Evolutionary conservation across 345 rosid species (phyloP).

Genomic region (Sisymbrium irio): DNA sequence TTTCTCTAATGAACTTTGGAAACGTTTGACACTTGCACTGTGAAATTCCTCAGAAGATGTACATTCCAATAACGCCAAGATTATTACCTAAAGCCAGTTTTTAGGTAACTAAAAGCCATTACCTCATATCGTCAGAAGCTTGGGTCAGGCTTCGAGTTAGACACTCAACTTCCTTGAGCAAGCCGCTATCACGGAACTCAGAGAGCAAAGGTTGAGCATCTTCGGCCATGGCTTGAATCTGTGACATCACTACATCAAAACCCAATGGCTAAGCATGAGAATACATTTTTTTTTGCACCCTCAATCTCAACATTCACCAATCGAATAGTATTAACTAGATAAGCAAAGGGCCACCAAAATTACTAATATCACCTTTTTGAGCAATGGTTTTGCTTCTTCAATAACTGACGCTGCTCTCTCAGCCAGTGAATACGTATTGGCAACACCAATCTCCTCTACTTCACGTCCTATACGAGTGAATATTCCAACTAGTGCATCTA

Average conservation of each 20-base stretch:
- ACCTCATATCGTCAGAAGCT: slow-evolving; percentile 93
- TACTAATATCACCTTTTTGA: slow-evolving; percentile 66
- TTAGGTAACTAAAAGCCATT: slow-evolving; percentile 3
- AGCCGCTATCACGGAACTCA: slow-evolving; percentile 80
- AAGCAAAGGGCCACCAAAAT: slow-evolving; percentile 20
- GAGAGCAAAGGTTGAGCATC: slow-evolving; percentile 93
- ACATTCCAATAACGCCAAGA: not conserved
- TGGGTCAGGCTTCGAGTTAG: slow-evolving; percentile 82
- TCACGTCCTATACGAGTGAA: slow-evolving; percentile 88
- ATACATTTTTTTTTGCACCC: slow-evolving; percentile 14
- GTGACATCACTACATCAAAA: slow-evolving; percentile 76
- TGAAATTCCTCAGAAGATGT: not conserved
- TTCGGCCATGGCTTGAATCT: slow-evolving; percentile 96
- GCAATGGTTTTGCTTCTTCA: slow-evolving; percentile 87
- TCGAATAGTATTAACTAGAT: not conserved
- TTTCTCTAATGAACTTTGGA: not conserved
- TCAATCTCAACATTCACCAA: not conserved
- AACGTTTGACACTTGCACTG: not conserved
- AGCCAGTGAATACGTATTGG: slow-evolving; percentile 59
- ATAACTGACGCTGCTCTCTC: slow-evolving; percentile 77
- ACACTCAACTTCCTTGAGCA: slow-evolving; percentile 83
- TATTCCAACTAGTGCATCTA: slow-evolving; percentile 89
- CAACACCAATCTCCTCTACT: slow-evolving; percentile 77
- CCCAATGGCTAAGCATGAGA: slow-evolving; percentile 47
- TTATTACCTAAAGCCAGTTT: not conserved